phyloP scores from a whole-genome alignment of 495 filamentous ascomycete genomes.

The Annulohypoxylon nitens region DNA sequence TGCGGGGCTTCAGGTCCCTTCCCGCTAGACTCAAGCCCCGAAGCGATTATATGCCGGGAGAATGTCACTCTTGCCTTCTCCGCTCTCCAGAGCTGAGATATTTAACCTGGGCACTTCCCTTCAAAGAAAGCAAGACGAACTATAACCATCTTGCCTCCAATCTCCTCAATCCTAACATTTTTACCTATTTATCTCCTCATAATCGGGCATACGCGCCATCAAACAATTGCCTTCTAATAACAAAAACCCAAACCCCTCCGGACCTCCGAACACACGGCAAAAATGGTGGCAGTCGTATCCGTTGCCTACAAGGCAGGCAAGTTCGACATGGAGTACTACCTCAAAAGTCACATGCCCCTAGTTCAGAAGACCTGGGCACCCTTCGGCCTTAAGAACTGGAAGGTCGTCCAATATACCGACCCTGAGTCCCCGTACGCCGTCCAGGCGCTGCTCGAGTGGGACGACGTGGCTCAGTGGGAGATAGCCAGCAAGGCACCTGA shows the following conservation, averaged over 20 bases:
- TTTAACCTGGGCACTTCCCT: neutral
- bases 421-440: conserved; percentile 24
- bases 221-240: neutral
- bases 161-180: neutral
- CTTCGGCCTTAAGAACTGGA: conserved; percentile 46
- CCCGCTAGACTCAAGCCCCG: neutral
- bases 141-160: neutral
- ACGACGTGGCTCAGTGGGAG: conserved; percentile 21
- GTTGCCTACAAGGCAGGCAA: conserved; percentile 19
- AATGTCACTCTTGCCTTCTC: neutral
- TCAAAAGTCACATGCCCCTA: conserved; percentile 45
- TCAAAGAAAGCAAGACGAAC: neutral
- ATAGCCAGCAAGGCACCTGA: conserved; percentile 9
- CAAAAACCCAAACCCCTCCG: conserved; percentile 2
- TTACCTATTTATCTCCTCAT: neutral
- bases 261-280: conserved; percentile 16
- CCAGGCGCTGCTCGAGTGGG: conserved; percentile 47
- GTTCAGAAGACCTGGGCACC: conserved; percentile 39
- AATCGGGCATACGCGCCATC: neutral
- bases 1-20: neutral
- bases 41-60: neutral
- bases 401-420: conserved; percentile 40
- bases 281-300: conserved; percentile 33
- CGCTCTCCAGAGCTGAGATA: neutral
- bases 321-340: conserved; percentile 49